These are phyloP conservation scores for Kazachstania taianensis DNA, from an alignment of 805 yeast species.

Conservation along the genomic window DNA sequence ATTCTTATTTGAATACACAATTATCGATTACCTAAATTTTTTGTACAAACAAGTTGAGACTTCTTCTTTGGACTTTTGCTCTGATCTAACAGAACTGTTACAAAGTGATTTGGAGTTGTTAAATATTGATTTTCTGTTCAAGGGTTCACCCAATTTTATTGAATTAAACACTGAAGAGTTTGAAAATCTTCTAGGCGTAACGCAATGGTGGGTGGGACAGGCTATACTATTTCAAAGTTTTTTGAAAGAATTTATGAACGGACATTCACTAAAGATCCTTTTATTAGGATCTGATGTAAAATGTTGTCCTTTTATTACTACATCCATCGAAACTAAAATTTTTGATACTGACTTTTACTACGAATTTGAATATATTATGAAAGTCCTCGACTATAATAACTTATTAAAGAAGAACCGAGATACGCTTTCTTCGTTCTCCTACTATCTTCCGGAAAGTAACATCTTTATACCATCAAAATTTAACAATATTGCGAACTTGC, in stretches of 20 bases:
- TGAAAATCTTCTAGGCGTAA: constrained; percentile 19
- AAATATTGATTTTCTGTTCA: constrained; percentile 34
- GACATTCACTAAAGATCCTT: constrained; percentile 29
- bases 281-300: constrained; percentile 25
- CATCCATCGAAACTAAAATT: not conserved
- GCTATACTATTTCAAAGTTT: constrained; percentile 32
- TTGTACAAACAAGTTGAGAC: constrained; percentile 31
- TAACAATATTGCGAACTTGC: constrained; percentile 15
- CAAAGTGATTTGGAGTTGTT: constrained; percentile 29
- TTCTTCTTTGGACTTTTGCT: constrained; percentile 41
- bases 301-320: constrained; percentile 1
- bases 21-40: constrained; percentile 38
- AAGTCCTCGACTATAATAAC: constrained; percentile 7
- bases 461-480: constrained; percentile 11
- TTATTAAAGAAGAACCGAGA: not conserved
- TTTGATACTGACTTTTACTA: constrained; percentile 32
- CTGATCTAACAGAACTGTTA: constrained; percentile 32
- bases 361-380: constrained; percentile 33
- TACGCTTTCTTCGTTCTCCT: not conserved
- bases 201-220: constrained; percentile 35
- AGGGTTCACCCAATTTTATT: constrained; percentile 31
- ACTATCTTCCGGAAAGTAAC: constrained; percentile 10
- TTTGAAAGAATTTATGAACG: constrained; percentile 22
- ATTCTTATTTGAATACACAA: constrained; percentile 38
- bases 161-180: constrained; percentile 6